phyloP scores from a whole-genome alignment of 2,329 filamentous ascomycete species.

The Zalaria obscura region DNA sequence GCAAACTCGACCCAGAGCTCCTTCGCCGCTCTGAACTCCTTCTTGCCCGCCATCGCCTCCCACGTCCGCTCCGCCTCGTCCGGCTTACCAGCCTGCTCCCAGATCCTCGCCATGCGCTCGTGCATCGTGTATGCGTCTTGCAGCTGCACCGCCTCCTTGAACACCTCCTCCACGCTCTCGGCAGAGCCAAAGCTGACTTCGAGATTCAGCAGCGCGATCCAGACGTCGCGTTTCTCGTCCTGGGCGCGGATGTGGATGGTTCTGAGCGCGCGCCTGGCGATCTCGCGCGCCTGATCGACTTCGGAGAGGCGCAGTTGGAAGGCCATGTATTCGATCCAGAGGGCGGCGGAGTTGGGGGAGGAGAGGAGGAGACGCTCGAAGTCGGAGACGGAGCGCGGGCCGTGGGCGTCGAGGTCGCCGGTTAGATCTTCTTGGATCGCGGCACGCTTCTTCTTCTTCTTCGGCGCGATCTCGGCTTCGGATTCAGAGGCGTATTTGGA shows the following conservation, averaged over 20 bases:
- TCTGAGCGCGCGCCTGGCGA: conserved; percentile 78
- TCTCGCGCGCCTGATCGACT: conserved; percentile 71
- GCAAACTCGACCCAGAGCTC: conserved; percentile 91
- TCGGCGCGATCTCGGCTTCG: conserved; percentile 35
- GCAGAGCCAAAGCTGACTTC: conserved; percentile 74
- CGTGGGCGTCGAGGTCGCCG: conserved; percentile 77
- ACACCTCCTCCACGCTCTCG: conserved; percentile 68
- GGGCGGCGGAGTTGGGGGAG: conserved; percentile 78
- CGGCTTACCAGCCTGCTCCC: conserved; percentile 78
- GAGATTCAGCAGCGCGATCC: conserved; percentile 87
- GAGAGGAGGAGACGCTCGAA: conserved; percentile 87
- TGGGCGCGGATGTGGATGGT: conserved; percentile 87
- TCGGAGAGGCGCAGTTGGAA: conserved; percentile 91
- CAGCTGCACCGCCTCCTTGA: conserved; percentile 85
- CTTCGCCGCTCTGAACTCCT: conserved; percentile 58
- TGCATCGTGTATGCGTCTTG: conserved; percentile 86
- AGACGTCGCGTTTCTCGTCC: conserved; percentile 85
- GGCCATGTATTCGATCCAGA: conserved; percentile 99
- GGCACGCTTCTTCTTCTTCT: conserved; percentile 59
- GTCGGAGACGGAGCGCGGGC: conserved; percentile 79
- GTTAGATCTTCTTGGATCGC: conserved; percentile 79
- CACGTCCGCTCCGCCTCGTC: conserved; percentile 82
- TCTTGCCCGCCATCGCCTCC: conserved; percentile 76
- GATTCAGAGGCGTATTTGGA: conserved; percentile 44
- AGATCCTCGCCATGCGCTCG: conserved; percentile 82